Evolutionary conservation across 345 rosid genomes (phyloP), one percentile per base, ranked within the genome.

Genomic region (Eucalyptus regnans): DNA sequence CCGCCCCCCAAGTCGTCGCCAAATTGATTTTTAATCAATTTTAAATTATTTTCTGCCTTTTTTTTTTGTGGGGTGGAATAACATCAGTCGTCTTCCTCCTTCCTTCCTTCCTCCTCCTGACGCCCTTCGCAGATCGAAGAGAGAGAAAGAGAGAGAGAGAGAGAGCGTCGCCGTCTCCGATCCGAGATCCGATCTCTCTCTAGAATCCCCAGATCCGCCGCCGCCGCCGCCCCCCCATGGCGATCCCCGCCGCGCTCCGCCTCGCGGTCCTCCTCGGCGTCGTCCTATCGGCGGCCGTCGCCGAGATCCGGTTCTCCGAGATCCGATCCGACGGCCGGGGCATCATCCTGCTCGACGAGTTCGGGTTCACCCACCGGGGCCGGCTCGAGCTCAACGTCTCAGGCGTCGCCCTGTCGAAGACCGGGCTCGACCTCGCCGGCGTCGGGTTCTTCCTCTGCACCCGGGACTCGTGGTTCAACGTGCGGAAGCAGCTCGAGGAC

Each of bases 391-490:
- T 98, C 89, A 94, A 94, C 86, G 96, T 91, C 50, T 91, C 97
- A 29, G 56, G 90, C 46, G 94, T 96, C 93, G 81, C 52, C 8
- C 95, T 96, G 89, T 94, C 96, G 31, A 88, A 93, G 41, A 95
- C 95, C 11, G 95, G 95, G 86, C 95, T 95, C 27, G 99, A 96
- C 89, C 93, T 92, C 62, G 90, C 95, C 66, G 93, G 93, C 91
- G 91, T 97, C 22, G 99, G 99, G 6, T 98, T 98, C 97, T 95
- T 98, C 94, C 98, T 98, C 86, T 96, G 97, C 95, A 97, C 99
- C 37, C 92, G 90, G 23, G 99, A 97, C 92, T 91, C 97, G 5
- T 96, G 99, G 98, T 90, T 94, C 27, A 97, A 92, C 88, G 99
- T 97, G 58, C 92, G 94, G 90, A 94, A 95, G 89, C 97, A 95